Percentiles rank a stretch among this genome's conserved stretches.
phyloP scores from a whole-genome alignment of 805 yeast genomes.

The Maudiozyma saulgeensis region DNA sequence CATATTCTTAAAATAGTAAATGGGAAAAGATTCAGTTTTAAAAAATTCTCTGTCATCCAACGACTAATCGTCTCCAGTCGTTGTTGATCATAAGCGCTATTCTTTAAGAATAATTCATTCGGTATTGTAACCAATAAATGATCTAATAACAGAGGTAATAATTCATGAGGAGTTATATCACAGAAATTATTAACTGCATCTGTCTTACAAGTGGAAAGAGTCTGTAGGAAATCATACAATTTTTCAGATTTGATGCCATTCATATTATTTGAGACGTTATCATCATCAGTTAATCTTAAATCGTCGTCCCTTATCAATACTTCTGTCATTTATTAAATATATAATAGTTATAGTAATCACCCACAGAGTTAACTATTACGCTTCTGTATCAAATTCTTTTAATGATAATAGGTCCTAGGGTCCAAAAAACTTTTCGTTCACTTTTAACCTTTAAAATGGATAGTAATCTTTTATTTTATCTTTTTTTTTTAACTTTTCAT shows the following conservation, averaged over 20 bases:
- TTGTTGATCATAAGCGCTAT: constrained; percentile 3
- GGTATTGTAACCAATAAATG: constrained; percentile 5
- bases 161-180: neutral
- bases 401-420: no score
- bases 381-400: no score
- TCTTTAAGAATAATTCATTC: constrained; percentile 1
- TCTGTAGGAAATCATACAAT: constrained; percentile 7
- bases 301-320: neutral
- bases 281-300: neutral
- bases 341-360: no score
- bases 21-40: constrained; percentile 27
- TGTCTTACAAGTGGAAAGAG: neutral
- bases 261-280: constrained; percentile 9
- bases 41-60: constrained; percentile 12
- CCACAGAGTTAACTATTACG: no score
- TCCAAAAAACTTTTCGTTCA: no score
- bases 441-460: no score
- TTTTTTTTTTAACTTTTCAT: neutral
- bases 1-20: constrained; percentile 41
- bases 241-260: constrained; percentile 18
- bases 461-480: neutral
- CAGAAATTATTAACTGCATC: neutral
- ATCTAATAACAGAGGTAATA: neutral
- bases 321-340: neutral
- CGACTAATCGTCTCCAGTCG: constrained; percentile 4